These are phyloP conservation scores for Pseudopediastrum boryanum DNA, from an alignment of 139 green algal genomes.

Conservation along the genomic window DNA sequence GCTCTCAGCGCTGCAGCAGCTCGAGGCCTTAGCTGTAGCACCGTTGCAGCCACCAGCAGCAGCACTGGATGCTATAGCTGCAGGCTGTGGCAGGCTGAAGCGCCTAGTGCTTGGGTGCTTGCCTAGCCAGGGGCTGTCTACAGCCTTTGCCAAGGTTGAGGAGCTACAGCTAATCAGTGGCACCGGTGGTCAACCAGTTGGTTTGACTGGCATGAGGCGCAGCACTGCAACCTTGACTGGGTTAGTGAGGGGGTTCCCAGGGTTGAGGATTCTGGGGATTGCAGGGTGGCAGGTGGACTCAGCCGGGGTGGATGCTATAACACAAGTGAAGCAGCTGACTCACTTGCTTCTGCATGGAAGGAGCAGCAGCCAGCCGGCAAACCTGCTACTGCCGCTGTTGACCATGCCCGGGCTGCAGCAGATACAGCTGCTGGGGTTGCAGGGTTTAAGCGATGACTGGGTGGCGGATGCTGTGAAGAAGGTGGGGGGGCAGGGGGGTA, in stretches of 20 bases:
- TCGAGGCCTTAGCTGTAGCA: not conserved
- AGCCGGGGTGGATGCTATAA: slow-evolving; percentile 4
- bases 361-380: not conserved
- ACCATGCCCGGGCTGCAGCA: not conserved
- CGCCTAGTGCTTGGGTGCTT: not conserved
- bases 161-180: not conserved
- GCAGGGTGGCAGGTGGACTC: not conserved
- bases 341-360: not conserved
- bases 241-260: not conserved
- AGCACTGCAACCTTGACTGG: slow-evolving; percentile 7
- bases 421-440: slow-evolving; percentile 6
- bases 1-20: not conserved
- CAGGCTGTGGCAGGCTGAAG: not conserved
- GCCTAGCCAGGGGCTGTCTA: not conserved
- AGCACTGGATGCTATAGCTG: not conserved
- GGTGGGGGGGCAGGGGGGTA: not conserved
- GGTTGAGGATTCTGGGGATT: not conserved
- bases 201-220: not conserved
- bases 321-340: not conserved
- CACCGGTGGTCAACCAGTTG: not conserved
- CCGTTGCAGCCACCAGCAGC: slow-evolving; percentile 8
- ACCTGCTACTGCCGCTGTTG: slow-evolving; percentile 31
- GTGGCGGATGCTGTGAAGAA: not conserved
- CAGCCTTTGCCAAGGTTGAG: not conserved
- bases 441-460: slow-evolving; percentile 20